phyloP scores from a whole-genome alignment of 2,329 filamentous ascomycete genomes.

The Phyllosticta paracitricarpa region DNA sequence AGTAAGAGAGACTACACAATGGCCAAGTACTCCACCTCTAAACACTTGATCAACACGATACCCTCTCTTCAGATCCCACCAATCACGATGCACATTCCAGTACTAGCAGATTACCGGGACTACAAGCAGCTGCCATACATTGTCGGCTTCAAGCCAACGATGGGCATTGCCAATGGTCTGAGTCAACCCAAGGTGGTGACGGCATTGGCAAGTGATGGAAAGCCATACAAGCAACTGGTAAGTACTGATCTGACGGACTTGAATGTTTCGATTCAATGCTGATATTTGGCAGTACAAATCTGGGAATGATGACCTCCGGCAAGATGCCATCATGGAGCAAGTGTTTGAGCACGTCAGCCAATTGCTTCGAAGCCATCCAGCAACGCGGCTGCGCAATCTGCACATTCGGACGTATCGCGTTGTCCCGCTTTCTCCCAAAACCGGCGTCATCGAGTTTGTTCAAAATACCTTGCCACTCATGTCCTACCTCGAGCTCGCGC shows the following conservation, averaged over 20 bases:
- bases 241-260: slow-evolving; percentile 16
- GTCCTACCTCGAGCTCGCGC: slow-evolving; percentile 84
- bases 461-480: slow-evolving; percentile 85
- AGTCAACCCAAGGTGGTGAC: slow-evolving; percentile 93
- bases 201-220: slow-evolving; percentile 66
- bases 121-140: slow-evolving; percentile 73
- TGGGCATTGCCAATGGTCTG: slow-evolving; percentile 80
- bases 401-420: slow-evolving; percentile 97
- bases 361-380: slow-evolving; percentile 73
- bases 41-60: slow-evolving; percentile 53
- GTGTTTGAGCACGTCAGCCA: slow-evolving; percentile 94
- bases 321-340: slow-evolving; percentile 99
- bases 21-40: slow-evolving; percentile 53
- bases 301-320: slow-evolving; percentile 88
- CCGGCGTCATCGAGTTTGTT: slow-evolving; percentile 95
- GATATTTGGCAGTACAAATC: slow-evolving; percentile 59
- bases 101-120: slow-evolving; percentile 47
- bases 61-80: slow-evolving; percentile 66
- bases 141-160: slow-evolving; percentile 58
- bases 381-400: slow-evolving; percentile 78
- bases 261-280: slow-evolving; percentile 5
- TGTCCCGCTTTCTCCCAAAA: slow-evolving; percentile 70
- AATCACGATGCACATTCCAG: slow-evolving; percentile 67
- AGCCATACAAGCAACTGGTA: slow-evolving; percentile 74
- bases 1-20: slow-evolving; percentile 54